Percentiles rank a stretch among this genome's conserved stretches.
Evolutionary conservation across 306 rosid species (phyloP).

Genomic region (barrel medic (Medicago truncatula)): DNA sequence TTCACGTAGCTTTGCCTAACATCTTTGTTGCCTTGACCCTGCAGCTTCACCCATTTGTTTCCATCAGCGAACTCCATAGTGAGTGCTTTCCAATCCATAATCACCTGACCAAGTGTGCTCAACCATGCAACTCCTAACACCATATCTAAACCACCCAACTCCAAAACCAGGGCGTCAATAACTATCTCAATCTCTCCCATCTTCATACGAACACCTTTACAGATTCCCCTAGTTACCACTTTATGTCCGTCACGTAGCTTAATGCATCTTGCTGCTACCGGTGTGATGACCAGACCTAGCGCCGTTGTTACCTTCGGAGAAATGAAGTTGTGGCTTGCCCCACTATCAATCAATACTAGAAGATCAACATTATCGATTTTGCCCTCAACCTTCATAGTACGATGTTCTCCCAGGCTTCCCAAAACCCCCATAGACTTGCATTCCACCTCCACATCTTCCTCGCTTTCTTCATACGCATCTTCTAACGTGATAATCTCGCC

Average conservation of each 20-base stretch:
- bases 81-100: background rate
- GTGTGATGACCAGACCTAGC: background rate
- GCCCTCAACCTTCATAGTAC: background rate
- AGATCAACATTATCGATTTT: too few relatives aligned
- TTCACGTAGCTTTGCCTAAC: too few relatives aligned
- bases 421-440: background rate
- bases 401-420: background rate
- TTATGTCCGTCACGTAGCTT: background rate
- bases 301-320: background rate
- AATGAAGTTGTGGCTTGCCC: background rate
- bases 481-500: background rate
- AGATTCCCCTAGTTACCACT: accelerated
- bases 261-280: background rate
- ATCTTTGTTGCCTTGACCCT: too few relatives aligned
- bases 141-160: too few relatives aligned
- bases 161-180: background rate
- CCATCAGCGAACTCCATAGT: too few relatives aligned
- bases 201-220: background rate
- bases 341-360: background rate
- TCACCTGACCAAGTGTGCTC: background rate
- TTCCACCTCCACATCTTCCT: background rate
- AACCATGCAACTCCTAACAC: background rate
- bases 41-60: too few relatives aligned
- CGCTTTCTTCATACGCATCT: accelerated
- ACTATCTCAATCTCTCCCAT: accelerated